A percentile compares a stretch with the other conserved stretches of the same genome.
These are phyloP conservation scores for Zarea fungicola DNA, from an alignment of 2,329 filamentous ascomycete genomes.

Conservation along the genomic window DNA sequence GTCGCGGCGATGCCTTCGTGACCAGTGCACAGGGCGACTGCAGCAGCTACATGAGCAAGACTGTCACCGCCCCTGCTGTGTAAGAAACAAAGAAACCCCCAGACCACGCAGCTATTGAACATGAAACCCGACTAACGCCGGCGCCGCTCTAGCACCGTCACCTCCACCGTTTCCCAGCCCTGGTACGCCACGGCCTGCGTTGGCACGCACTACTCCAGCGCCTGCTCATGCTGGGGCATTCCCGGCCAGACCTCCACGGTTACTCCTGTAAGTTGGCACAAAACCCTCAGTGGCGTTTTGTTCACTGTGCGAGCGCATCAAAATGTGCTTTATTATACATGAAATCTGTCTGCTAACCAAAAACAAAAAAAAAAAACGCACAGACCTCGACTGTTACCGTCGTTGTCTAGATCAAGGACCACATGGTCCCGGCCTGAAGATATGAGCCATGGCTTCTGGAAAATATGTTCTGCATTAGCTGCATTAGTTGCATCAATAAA, in stretches of 20 bases:
- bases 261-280: slow-evolving; percentile 4
- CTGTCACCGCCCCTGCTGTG: slow-evolving; percentile 5
- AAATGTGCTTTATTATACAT: too few species aligned
- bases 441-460: too few species aligned
- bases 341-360: background rate
- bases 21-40: background rate
- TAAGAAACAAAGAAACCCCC: background rate
- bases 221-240: slow-evolving; percentile 10
- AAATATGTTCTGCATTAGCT: too few species aligned
- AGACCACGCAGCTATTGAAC: too few species aligned
- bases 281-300: background rate
- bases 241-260: background rate
- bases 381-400: slow-evolving; percentile 1
- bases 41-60: slow-evolving; percentile 1
- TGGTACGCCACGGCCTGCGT: slow-evolving; percentile 6
- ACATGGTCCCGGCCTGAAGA: too few species aligned
- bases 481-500: too few species aligned
- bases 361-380: background rate
- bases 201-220: slow-evolving; percentile 4
- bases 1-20: slow-evolving; percentile 1
- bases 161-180: background rate
- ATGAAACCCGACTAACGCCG: background rate
- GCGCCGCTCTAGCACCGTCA: background rate
- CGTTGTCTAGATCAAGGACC: too few species aligned
- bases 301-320: background rate